Evolutionary conservation across 768 basidiomycete genomes (phyloP), one percentile per base, ranked within the genome.

Genomic region (Rubroboletus satanas): DNA sequence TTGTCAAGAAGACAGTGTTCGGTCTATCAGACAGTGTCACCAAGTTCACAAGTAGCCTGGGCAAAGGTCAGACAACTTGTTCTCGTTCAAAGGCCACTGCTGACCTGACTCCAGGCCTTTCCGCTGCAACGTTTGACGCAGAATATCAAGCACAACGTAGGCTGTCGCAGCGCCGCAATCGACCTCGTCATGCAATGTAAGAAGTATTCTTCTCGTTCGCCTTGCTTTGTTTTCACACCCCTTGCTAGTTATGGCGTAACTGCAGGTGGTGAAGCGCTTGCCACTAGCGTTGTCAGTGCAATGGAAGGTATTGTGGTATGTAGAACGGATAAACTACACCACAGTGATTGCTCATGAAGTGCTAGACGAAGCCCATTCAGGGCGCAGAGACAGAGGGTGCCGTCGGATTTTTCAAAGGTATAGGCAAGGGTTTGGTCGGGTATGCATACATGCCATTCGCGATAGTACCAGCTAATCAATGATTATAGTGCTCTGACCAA

Each of bases 1-100:
- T 99, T 62, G 90, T 98, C 51, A 98, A 98, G 78, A 99, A 99
- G 76, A 97, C 96, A 0, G 91, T 98, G 7, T 99, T 98, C 63
- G 97, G 97, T 36, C 69, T 99, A 41, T 90, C 90, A 33, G 96
- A 99, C 66, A 96, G 93, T 67, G 77, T 99, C 68, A 95, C 95
- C n/a, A 98, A 98, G 72, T 88, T 99, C 66, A 98, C 97, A 2
- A 92, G 94, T 59, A 97, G 93, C 69, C 85, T 99, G 57, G 93
- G 96, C 41, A 99, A 99, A 80, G 94, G 93, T 90, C 42, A 7
- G 62, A 31, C 18, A 41, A 47, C 15, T 55, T 44, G 11, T 1
- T 23, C 7, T 28, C 7, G 17, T 46, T 23, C 21, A 17, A 17
- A 12, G 7, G 7, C 14, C 23, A 28, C 31, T 42, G 18, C 45